Evolutionary conservation across 371 early-diverging fungal species (phyloP), one percentile per base, ranked within the genome.

Genomic region (Mycotypha africana): DNA sequence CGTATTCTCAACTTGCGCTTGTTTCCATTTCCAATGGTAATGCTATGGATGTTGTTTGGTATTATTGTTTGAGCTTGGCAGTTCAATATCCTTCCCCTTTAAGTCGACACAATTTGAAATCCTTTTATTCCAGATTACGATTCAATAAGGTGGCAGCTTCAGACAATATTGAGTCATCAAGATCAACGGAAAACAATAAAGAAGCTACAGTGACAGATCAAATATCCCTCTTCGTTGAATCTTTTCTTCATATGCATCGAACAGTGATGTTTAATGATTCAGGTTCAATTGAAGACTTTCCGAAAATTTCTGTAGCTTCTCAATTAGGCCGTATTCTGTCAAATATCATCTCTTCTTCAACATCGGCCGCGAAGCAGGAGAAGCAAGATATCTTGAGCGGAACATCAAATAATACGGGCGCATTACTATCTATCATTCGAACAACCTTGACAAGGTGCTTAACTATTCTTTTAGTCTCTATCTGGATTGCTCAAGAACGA

Each of bases 11-110:
- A 44, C 21, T 74, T 2, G 75, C 75, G 2, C 54, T 74, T 21
- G 53, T 68, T 2, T 62, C 70, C n/a, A 48, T 68, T 2, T 63
- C 68, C 1, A 65, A 45, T 37, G 70, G 75, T 3, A 70, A 64
- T 32, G 68, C 59, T 0, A 70, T 74, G 45, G 75, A 74, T 50
- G 67, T 74, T 10, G 75, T 70, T 11, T 74, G 68, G 64, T 70
- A 70, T 25, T 74, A 74, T 42, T 74, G 70, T 34, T 67, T 74
- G 68, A 73, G 75, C 31, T 23, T 74, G 40, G 70, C 68, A 11
- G 66, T 70, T 38, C 67, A 67, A 25, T 35, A 60, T 16, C 65
- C 68, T n/a, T 70, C 71, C 4, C 49, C 45, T 4, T 60, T 74
- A 3, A 71, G 64, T 9, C 39, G 65, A 28, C 70, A 70, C 33